These are phyloP conservation scores for Malassezia cuniculi DNA, from an alignment of 1,284 basidiomycete species.

Conservation along the genomic window DNA sequence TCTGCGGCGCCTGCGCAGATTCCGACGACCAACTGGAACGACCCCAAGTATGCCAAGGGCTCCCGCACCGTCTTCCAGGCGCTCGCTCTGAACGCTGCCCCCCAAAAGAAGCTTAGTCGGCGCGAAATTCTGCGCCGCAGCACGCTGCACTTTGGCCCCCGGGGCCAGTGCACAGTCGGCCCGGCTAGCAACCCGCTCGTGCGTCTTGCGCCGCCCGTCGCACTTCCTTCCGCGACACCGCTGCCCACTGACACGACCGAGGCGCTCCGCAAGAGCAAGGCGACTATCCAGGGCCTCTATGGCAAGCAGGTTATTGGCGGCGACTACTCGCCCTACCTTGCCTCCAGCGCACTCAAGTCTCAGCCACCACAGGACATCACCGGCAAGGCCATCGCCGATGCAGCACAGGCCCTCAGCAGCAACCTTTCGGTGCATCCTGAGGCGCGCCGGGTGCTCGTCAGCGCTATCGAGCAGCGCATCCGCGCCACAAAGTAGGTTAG, in stretches of 20 bases:
- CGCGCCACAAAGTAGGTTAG: too few relatives aligned
- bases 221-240: constrained; percentile 1
- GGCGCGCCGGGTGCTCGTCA: constrained; percentile 10
- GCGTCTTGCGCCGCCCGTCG: constrained; percentile 8
- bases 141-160: too few relatives aligned
- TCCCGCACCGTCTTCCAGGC: too few relatives aligned
- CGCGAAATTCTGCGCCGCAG: too few relatives aligned
- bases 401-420: constrained; percentile 9
- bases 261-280: not conserved
- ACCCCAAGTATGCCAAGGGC: too few relatives aligned
- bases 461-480: too few relatives aligned
- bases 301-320: constrained; percentile 3
- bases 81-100: too few relatives aligned
- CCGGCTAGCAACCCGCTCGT: not conserved
- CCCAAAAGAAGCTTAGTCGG: too few relatives aligned
- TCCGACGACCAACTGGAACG: too few relatives aligned
- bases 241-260: not conserved
- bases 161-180: too few relatives aligned
- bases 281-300: not conserved
- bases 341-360: not conserved
- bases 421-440: constrained; percentile 9
- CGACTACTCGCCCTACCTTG: constrained; percentile 9
- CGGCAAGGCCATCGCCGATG: constrained; percentile 1
- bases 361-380: too few relatives aligned
- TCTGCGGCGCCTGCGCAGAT: too few relatives aligned